Evolutionary conservation across 2,329 filamentous ascomycete genomes (phyloP), one percentile per base, ranked within the genome.

Genomic region (Colletotrichum sp.): DNA sequence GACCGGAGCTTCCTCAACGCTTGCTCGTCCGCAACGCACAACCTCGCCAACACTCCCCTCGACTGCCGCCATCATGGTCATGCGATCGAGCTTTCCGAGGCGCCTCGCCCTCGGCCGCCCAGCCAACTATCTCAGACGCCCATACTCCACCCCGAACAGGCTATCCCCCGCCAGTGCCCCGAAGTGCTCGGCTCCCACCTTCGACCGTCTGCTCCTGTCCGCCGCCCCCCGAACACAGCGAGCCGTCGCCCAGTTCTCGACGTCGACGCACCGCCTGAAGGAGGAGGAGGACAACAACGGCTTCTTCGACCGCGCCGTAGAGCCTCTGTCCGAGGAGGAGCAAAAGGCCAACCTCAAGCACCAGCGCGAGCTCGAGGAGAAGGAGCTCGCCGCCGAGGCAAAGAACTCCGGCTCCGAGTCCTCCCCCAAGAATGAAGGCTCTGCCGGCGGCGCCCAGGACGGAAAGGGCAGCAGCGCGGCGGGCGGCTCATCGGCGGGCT

Each of bases 401-500:
- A 79, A 79, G 32, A 83, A 81, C 61, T 82, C 86, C 13, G 86
- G 89, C 82, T 76, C 84, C 82, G 67, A 81, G 68, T 84, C 89
- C 4, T 86, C 90, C 34, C 83, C 88, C 30, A 89, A 89, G 79
- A 84, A 85, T 38, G 86, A 86, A 63, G 81, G 74, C 77, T 82
- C 55, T 52, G 43, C 43, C 78, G 85, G 81, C 78, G 84, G 74
- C 67, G 80, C 57, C 60, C 83, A 80, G 83, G 92, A 94, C 81
- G 90, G 88, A 67, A 92, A 91, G 80, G 88, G 87, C 52, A 84
- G 82, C 18, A 91, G 91, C 80, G 88, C 92, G 64, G 90, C 92
- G 64, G 90, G 90, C 57, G 89, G 89, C 58, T 83, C 86, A 24
- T 86, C 87, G 78, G 88, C 84, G 75, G 87, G 89, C 9, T 81